Base-by-base conservation (phyloP, 306 rosid species). In the Medicago ruthenica region DNA sequence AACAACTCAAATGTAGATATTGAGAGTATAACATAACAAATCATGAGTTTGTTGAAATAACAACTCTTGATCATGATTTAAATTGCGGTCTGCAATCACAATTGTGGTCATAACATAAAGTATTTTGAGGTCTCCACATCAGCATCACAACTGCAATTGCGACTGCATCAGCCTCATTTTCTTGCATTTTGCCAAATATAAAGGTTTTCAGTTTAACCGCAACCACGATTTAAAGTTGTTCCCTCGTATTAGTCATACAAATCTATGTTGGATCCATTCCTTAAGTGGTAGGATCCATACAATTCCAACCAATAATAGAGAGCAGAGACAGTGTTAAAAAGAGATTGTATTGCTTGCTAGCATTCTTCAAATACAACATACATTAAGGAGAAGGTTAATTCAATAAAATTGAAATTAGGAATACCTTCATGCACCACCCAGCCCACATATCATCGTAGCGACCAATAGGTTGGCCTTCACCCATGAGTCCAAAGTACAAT, bases 371-470 rank as follows among this genome's bases (percentile, higher is more conserved):
- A 55, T 0, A 20, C 8, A 9, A 14, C 5, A 67, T 67, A 45
- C 39, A 62, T 18, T 36, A 5, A 20, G 39, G 42, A 64, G 16
- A 5, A 13, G 51, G 7, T 21, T 24, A 39, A 13, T 7, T 50
- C 6, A 34, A 34, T 6, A 42, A 4, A 53, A 53, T 12, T 13
- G 8, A 40, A 74, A 70, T 47, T 58, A 34, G 22, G 31, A 20
- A 55, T 80, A 92, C 97, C 93, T 90, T 92, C 51, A 71, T 76
- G 80, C 97, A 92, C 97, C 97, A 92, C n/a, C 96, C 96, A 78
- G 97, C 97, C 97, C 97, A 92, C 96, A 92, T 92, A 61, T 87
- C 92, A 14, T 90, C 93, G 34, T 92, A 90, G 67, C 91, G 96
- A 7, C 96, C 96, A 3, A 88, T 79, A 16, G 96, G 97, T 74